These are phyloP conservation scores for Umbelopsis sp. DNA, from an alignment of 192 early-diverging fungal species.

Conservation along the genomic window DNA sequence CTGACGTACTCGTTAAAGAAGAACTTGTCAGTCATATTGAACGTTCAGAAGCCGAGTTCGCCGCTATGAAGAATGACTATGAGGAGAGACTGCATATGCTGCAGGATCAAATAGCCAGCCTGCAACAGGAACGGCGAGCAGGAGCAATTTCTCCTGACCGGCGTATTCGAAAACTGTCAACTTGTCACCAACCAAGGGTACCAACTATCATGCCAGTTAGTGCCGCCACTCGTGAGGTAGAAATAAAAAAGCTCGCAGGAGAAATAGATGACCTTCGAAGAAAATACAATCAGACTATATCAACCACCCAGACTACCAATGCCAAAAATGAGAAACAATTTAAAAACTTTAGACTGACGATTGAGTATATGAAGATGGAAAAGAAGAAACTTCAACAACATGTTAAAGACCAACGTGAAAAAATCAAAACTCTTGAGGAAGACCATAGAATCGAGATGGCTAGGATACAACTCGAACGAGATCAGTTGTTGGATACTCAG, in stretches of 20 bases:
- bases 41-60: slow-evolving; percentile 52
- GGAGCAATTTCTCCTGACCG: neutral
- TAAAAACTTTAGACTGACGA: slow-evolving; percentile 55
- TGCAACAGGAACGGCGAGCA: slow-evolving; percentile 37
- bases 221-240: slow-evolving; percentile 37
- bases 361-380: slow-evolving; percentile 68
- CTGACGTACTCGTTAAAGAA: slow-evolving; percentile 52
- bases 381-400: slow-evolving; percentile 65
- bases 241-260: slow-evolving; percentile 52
- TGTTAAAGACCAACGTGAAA: slow-evolving; percentile 1
- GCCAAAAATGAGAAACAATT: slow-evolving; percentile 57
- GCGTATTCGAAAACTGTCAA: neutral
- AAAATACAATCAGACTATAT: slow-evolving; percentile 49
- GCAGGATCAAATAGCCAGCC: slow-evolving; percentile 49
- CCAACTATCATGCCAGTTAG: neutral
- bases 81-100: slow-evolving; percentile 67
- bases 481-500: neutral
- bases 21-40: slow-evolving; percentile 57
- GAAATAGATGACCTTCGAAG: slow-evolving; percentile 55
- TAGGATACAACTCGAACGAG: neutral
- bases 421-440: neutral
- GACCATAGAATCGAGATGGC: neutral
- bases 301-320: slow-evolving; percentile 41
- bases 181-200: neutral
- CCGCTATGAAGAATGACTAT: slow-evolving; percentile 59